Base-by-base conservation (phyloP, 441 rosid species). In the Gossypium aridum region DNA sequence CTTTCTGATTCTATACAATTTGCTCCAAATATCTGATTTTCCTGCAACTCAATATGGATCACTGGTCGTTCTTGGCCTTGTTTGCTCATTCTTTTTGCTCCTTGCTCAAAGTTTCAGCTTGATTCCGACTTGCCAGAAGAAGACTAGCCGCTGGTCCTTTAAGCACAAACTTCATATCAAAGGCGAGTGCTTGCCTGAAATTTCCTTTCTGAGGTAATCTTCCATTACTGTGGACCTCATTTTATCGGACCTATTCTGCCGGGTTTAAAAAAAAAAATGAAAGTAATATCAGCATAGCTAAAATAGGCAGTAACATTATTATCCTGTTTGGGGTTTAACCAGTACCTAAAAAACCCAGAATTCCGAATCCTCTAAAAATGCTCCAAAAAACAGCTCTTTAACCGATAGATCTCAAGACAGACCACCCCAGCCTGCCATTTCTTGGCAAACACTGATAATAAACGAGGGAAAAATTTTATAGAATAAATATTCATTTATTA, bases 11-110 rank as follows among this genome's bases (percentile, higher is more conserved):
- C 86, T 2, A 54, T 71, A 78, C 75, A 69, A 64, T 74, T 80
- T 71, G 76, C 79, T 56, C 37, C 73, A 47, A 71, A 64, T 13
- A 12, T 53, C 68, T 60, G 75, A 66, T 80, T 68, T 75, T 64
- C 85, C 69, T 73, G 79, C 34, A 49, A 59, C 10, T 69, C 82
- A 60, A 39, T 17, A 51, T 76, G 73, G 82, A 83, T 78, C 79
- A 76, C 73, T 0, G 69, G 76, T 3, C 81, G 71, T 57, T 82
- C 79, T 37, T 60, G 55, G 34, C 54, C 69, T 61, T 73, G 60
- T 47, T 78, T 63, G 19, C 80, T 76, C 80, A 77, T 78, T 20
- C 77, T 82, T 84, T 77, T 80, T 31, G 28, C 75, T 64, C 62
- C 26, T 70, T 19, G 51, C 64, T 70, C 2, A 54, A 31, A 31